Conservation (phyloP, 768 basidiomycete genomes). For the Mrakia gelida region DNA sequence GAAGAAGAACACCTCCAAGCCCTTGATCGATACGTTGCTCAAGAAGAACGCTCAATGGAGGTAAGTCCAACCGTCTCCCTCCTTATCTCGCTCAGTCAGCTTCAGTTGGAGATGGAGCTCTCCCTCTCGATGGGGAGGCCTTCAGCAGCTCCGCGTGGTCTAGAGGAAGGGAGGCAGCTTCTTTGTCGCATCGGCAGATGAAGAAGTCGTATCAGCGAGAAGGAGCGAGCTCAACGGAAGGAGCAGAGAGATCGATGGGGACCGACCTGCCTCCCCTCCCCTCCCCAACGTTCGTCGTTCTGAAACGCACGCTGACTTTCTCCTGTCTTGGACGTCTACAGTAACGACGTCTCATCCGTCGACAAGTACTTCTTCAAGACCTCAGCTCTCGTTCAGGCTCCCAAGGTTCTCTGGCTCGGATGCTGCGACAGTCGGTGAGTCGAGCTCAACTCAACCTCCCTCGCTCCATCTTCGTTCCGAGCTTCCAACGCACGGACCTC, state of each 20-base stretch:
- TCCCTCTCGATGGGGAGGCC: not conserved
- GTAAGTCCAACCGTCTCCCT: not conserved
- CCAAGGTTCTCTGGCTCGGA: conserved; percentile 33
- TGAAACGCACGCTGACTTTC: not conserved
- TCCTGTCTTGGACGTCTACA: not conserved
- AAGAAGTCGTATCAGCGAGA: not conserved
- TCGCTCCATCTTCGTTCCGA: not conserved
- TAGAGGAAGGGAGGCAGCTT: too few relatives aligned
- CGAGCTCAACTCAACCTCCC: not conserved
- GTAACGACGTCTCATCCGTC: conserved; percentile 25
- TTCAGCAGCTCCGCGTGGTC: not conserved
- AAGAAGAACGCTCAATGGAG: conserved; percentile 24
- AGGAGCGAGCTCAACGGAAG: not conserved
- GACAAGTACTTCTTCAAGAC: conserved; percentile 31
- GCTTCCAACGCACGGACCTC: not conserved
- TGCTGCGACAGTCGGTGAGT: conserved; percentile 31
- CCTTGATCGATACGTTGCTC: conserved; percentile 18
- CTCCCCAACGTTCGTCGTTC: not conserved
- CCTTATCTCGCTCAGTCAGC: not conserved
- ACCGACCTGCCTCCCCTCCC: not conserved
- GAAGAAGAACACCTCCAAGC: conserved; percentile 11
- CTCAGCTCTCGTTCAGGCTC: conserved; percentile 28
- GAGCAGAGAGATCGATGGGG: not conserved
- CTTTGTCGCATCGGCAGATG: too few relatives aligned
- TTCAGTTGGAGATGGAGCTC: not conserved